Conservation (phyloP, 1,284 basidiomycete genomes). For the Coniophora puteana region DNA sequence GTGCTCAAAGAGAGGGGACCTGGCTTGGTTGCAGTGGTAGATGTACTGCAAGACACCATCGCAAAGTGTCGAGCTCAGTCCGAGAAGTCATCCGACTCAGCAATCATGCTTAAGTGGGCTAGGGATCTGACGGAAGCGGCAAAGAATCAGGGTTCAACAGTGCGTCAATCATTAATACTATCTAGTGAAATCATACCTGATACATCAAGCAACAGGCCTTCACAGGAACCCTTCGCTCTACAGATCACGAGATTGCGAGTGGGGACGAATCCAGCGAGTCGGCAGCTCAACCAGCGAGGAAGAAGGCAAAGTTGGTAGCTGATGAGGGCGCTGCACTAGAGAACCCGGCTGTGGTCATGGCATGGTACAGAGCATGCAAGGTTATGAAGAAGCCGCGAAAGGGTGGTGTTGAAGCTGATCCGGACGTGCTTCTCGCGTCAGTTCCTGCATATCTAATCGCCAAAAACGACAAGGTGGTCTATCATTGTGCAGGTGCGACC, state of each 20-base stretch:
- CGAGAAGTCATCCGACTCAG: background rate
- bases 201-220: background rate
- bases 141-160: background rate
- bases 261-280: background rate
- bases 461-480: no score
- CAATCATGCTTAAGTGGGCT: conserved; percentile 7
- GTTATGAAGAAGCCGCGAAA: no score
- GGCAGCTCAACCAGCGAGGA: background rate
- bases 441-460: no score
- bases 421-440: no score
- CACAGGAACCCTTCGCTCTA: background rate
- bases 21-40: background rate
- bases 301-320: no score
- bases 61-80: conserved; percentile 1
- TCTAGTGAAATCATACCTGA: background rate
- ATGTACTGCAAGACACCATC: background rate
- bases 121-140: conserved; percentile 1
- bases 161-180: no score
- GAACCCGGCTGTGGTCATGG: no score
- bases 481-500: no score
- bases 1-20: background rate
- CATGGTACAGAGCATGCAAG: no score
- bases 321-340: no score
- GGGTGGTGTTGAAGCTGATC: no score
- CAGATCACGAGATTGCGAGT: background rate